These are phyloP conservation scores for Amaranthus tricolor DNA, from an alignment of 179 eudicot genomes.

Conservation along the genomic window DNA sequence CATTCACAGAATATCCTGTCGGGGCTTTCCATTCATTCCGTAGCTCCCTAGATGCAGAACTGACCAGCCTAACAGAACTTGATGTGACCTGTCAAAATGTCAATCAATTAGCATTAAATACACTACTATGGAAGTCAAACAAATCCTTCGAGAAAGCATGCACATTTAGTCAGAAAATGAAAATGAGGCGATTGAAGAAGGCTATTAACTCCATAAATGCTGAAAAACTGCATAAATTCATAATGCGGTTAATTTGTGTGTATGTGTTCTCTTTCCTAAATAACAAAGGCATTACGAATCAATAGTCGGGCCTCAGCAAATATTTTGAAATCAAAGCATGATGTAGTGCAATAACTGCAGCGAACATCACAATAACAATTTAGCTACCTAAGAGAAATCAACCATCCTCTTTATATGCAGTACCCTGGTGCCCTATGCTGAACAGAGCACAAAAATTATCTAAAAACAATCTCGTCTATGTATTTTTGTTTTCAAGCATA, in stretches of 20 bases:
- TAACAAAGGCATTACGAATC: no score
- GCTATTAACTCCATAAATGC: no score
- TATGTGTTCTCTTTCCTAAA: neutral
- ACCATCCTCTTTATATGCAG: neutral
- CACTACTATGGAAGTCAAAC: neutral
- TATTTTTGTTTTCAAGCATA: neutral
- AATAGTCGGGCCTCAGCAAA: neutral
- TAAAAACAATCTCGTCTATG: neutral
- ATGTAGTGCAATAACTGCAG: neutral
- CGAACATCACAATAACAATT: neutral
- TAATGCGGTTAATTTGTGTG: neutral
- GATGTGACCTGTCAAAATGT: constrained; percentile 72
- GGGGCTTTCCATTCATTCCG: constrained; percentile 89
- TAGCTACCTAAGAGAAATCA: neutral
- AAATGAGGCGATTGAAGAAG: neutral
- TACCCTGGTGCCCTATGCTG: neutral
- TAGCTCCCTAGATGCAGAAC: constrained; percentile 70
- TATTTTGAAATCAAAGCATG: neutral
- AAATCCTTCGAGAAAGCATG: neutral
- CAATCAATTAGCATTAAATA: constrained; percentile 9
- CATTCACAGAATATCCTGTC: constrained; percentile 74
- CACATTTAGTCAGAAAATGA: neutral
- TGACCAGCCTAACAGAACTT: constrained; percentile 85
- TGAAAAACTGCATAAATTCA: neutral
- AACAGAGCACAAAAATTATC: neutral